phyloP scores from a whole-genome alignment of 176 grass and related monocot species.

The Canna indica region DNA sequence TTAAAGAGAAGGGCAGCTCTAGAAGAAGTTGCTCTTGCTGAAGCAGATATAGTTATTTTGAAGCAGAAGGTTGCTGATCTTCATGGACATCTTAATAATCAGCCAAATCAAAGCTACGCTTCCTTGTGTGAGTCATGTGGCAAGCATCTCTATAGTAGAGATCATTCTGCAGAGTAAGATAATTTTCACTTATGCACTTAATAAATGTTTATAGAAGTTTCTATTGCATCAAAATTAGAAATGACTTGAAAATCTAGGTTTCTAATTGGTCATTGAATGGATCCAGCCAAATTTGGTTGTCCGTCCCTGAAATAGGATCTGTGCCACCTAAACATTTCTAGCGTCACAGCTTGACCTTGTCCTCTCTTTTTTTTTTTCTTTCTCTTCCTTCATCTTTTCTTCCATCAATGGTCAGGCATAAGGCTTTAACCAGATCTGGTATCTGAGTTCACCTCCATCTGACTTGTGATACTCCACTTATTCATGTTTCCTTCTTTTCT shows the following conservation, averaged over 20 bases:
- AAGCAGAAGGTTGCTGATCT: slow-evolving; percentile 32
- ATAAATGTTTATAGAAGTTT: not conserved
- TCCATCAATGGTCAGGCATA: too few relatives aligned
- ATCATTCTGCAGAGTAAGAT: slow-evolving; percentile 42
- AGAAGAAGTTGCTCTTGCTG: slow-evolving; percentile 9
- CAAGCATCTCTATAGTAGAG: slow-evolving; percentile 33
- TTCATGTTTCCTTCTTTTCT: too few relatives aligned
- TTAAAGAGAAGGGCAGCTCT: slow-evolving; percentile 41
- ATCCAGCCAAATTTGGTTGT: not conserved
- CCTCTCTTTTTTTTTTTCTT: too few relatives aligned
- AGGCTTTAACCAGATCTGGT: too few relatives aligned
- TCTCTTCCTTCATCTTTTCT: too few relatives aligned
- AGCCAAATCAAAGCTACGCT: slow-evolving; percentile 36
- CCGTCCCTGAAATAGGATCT: too few relatives aligned
- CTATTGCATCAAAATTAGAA: not conserved
- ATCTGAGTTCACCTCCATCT: too few relatives aligned
- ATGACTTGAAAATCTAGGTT: not conserved
- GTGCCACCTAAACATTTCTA: too few relatives aligned
- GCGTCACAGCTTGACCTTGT: too few relatives aligned
- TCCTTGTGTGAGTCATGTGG: slow-evolving; percentile 84
- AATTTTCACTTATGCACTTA: not conserved
- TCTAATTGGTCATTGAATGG: not conserved
- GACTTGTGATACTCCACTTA: too few relatives aligned
- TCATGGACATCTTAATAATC: slow-evolving; percentile 49
- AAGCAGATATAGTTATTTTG: slow-evolving; percentile 7